phyloP scores from a whole-genome alignment of 2,329 filamentous ascomycete genomes.

The Cladosporium sp. region DNA sequence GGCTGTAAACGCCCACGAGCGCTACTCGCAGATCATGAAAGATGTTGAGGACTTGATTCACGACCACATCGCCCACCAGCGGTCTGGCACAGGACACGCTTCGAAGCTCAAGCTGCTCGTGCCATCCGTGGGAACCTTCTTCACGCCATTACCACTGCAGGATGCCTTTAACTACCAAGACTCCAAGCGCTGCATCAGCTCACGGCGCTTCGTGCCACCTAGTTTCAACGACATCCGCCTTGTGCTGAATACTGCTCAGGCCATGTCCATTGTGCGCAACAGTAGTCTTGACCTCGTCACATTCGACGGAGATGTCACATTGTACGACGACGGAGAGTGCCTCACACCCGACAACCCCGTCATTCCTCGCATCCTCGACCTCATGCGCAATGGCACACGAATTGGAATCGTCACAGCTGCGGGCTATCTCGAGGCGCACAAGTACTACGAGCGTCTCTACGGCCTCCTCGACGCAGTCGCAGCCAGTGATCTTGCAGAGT shows the following conservation, averaged over 20 bases:
- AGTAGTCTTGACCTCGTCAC: slow-evolving; percentile 79
- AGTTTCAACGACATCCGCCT: slow-evolving; percentile 96
- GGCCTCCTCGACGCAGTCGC: slow-evolving; percentile 79
- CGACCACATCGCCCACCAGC: slow-evolving; percentile 80
- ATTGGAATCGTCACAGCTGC: slow-evolving; percentile 96
- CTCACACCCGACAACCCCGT: slow-evolving; percentile 72
- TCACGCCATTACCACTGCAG: slow-evolving; percentile 79
- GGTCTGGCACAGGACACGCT: slow-evolving; percentile 58
- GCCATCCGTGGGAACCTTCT: slow-evolving; percentile 87
- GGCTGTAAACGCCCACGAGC: slow-evolving; percentile 73
- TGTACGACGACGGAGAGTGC: slow-evolving; percentile 79
- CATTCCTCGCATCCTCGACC: slow-evolving; percentile 62
- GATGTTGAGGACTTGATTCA: slow-evolving; percentile 90
- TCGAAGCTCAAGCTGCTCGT: slow-evolving; percentile 93
- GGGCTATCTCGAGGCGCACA: slow-evolving; percentile 81
- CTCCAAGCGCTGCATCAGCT: slow-evolving; percentile 77
- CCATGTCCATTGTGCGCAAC: slow-evolving; percentile 77
- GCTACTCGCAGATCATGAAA: slow-evolving; percentile 91
- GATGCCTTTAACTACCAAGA: slow-evolving; percentile 93
- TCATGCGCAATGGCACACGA: slow-evolving; percentile 73
- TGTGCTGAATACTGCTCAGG: slow-evolving; percentile 89
- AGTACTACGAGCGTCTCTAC: slow-evolving; percentile 81
- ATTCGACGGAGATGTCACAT: slow-evolving; percentile 95
- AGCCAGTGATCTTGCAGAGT: slow-evolving; percentile 57
- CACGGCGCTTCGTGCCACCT: slow-evolving; percentile 85